Evolutionary conservation across 2,329 filamentous ascomycete genomes (phyloP), one percentile per base, ranked within the genome.

Genomic region (Chrysosporium keratinophilum): DNA sequence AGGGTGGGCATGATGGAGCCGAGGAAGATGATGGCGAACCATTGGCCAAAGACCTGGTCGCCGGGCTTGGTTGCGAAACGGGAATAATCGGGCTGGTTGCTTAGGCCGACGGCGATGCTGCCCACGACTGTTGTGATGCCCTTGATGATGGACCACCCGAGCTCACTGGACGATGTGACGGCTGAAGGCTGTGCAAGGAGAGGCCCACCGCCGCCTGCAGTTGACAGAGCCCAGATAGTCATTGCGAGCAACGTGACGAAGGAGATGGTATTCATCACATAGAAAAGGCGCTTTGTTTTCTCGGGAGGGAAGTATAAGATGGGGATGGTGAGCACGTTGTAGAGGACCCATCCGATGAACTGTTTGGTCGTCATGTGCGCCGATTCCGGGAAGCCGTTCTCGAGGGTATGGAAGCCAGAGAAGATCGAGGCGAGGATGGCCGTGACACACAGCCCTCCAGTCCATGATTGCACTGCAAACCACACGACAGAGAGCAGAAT

Each of bases 71-170:
- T 47, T 37, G 50, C 50, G 19, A 52, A 52, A 5, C 74, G 68
- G 1, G 71, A 68, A 58, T 70, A 75, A 61, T 76, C 73, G 73
- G 73, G 57, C 75, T 77, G 12, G 69, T 69, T 35, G 74, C 62
- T 47, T 17, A 47, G 31, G 2, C 73, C 74, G 3, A 72, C 70
- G 5, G 72, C 69, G 48, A 74, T 74, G 23, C 66, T 63, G 3
- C 74, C 74, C 17, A 76, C 70, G 4, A 69, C 66, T 0, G 68
- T 69, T 10, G 69, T 73, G 45, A 74, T 66, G 7, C 70, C 71
- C 33, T 66, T 60, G 41, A 72, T 59, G 34, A 69, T 66, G 28
- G 64, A 61, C 69, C 69, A 73, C 12, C 66, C 69, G 1, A 72
- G 33, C 14, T 52, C 50, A 31, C 50, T 45, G 11, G 50, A 52